Conservation (phyloP, 2,329 filamentous ascomycete genomes). For the Pseudogymnoascus sp. region DNA sequence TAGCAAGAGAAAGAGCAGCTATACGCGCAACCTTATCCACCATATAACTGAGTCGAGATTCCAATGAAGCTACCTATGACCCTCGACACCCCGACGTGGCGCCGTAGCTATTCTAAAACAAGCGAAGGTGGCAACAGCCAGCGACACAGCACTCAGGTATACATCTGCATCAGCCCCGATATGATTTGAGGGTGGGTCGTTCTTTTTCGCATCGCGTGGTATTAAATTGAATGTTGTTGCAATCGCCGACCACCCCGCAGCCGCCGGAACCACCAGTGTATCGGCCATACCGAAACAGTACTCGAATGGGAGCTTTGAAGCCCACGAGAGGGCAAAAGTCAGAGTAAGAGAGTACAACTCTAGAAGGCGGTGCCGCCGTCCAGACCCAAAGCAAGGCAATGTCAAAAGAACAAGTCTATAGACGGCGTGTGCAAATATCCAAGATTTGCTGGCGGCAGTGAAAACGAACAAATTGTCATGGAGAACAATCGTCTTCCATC, state of each 20-base stretch:
- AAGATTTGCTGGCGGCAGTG: slow-evolving; percentile 21
- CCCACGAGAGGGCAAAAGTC: slow-evolving; percentile 12
- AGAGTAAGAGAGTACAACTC: slow-evolving; percentile 18
- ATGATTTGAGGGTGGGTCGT: slow-evolving; percentile 10
- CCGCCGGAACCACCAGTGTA: slow-evolving; percentile 14
- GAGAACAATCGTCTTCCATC: slow-evolving; percentile 20
- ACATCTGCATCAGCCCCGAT: slow-evolving; percentile 12
- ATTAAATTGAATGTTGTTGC: slow-evolving; percentile 15
- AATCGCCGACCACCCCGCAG: slow-evolving; percentile 15
- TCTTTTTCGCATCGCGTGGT: slow-evolving; percentile 12
- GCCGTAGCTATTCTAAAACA: slow-evolving; percentile 14
- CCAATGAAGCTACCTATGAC: slow-evolving; percentile 9
- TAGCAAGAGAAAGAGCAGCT: neutral
- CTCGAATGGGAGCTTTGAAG: slow-evolving; percentile 14
- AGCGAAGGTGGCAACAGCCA: slow-evolving; percentile 14
- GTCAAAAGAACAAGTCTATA: slow-evolving; percentile 22
- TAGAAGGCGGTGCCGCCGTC: slow-evolving; percentile 21
- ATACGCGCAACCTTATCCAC: neutral
- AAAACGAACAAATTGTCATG: slow-evolving; percentile 19
- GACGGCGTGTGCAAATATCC: slow-evolving; percentile 22
- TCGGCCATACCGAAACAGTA: slow-evolving; percentile 17
- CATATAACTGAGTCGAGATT: slow-evolving; percentile 1
- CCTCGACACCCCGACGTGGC: neutral
- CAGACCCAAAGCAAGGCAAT: slow-evolving; percentile 21
- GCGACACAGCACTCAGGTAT: slow-evolving; percentile 12